Evolutionary conservation across 2,329 filamentous ascomycete species (phyloP).

Genomic region (Botryosphaeria dothidea): DNA sequence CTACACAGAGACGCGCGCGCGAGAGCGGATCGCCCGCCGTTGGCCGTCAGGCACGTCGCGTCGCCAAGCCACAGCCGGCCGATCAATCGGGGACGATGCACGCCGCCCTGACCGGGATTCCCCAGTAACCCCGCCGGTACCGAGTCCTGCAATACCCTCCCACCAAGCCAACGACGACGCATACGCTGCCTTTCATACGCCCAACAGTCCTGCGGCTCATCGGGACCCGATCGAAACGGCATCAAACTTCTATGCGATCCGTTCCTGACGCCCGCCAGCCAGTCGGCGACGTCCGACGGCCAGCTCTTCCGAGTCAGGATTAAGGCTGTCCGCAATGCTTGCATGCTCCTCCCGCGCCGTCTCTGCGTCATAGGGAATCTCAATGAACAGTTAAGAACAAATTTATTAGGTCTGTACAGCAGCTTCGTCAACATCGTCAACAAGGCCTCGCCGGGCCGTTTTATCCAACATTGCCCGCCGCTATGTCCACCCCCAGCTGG

Average conservation of each 20-base stretch:
- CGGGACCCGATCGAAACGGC: neutral
- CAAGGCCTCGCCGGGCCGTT: conserved; percentile 6
- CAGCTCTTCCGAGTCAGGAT: conserved; percentile 1
- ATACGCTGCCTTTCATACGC: neutral
- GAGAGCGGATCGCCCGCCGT: neutral
- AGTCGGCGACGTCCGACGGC: neutral
- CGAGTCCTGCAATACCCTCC: neutral
- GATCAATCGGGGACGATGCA: conserved; percentile 17
- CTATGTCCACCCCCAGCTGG: neutral
- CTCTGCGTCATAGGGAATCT: neutral
- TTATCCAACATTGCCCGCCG: neutral
- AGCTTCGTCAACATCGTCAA: conserved; percentile 3
- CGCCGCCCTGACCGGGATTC: conserved; percentile 2
- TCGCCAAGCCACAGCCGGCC: conserved; percentile 18
- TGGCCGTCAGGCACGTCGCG: neutral
- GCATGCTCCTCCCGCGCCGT: neutral
- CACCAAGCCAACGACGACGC: neutral
- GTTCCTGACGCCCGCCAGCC: neutral
- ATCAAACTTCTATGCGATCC: neutral
- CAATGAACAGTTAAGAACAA: neutral
- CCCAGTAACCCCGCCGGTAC: neutral
- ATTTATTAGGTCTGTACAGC: conserved; percentile 6
- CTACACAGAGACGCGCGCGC: neutral
- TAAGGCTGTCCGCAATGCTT: neutral
- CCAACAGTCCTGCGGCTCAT: neutral